Conservation (phyloP, 2,329 filamentous ascomycete genomes). For the Xylariales sp. region DNA sequence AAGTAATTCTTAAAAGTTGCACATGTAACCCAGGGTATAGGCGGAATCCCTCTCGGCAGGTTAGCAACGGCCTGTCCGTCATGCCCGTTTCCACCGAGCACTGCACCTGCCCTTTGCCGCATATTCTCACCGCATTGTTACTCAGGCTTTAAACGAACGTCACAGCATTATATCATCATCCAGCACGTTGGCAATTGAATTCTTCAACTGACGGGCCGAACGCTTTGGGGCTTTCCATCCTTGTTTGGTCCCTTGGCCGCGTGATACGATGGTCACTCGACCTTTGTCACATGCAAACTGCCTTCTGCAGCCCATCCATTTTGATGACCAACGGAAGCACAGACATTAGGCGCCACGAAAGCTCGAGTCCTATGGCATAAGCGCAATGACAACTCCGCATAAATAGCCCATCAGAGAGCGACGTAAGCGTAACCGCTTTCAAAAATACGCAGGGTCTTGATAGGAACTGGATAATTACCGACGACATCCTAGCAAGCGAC, state of each 20-base stretch:
- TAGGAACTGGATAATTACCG: background rate
- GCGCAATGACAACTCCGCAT: constrained; percentile 22
- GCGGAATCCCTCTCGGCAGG: constrained; percentile 28
- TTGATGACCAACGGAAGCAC: constrained; percentile 27
- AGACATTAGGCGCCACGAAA: constrained; percentile 19
- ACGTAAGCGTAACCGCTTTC: constrained; percentile 36
- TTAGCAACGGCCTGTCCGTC: constrained; percentile 39
- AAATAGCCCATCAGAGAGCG: constrained; percentile 10
- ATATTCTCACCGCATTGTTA: constrained; percentile 23
- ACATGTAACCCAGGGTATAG: background rate
- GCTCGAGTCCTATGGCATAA: constrained; percentile 12
- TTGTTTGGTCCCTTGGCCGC: constrained; percentile 21
- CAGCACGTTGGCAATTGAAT: constrained; percentile 15
- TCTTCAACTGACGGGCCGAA: constrained; percentile 25
- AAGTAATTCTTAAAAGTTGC: too few species aligned
- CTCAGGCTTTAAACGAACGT: constrained; percentile 3
- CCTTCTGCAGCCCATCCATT: constrained; percentile 15
- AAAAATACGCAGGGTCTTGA: constrained; percentile 15
- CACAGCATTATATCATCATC: constrained; percentile 19
- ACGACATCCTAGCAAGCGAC: constrained; percentile 16
- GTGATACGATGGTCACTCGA: constrained; percentile 26
- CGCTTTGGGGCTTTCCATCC: constrained; percentile 3
- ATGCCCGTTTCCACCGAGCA: constrained; percentile 15
- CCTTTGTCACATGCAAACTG: constrained; percentile 38
- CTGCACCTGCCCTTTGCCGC: constrained; percentile 29